Percentiles rank a stretch among this genome's conserved stretches.
These are phyloP conservation scores for Neopestalotiopsis sp. DNA, from an alignment of 2,329 filamentous ascomycete genomes.

Conservation along the genomic window DNA sequence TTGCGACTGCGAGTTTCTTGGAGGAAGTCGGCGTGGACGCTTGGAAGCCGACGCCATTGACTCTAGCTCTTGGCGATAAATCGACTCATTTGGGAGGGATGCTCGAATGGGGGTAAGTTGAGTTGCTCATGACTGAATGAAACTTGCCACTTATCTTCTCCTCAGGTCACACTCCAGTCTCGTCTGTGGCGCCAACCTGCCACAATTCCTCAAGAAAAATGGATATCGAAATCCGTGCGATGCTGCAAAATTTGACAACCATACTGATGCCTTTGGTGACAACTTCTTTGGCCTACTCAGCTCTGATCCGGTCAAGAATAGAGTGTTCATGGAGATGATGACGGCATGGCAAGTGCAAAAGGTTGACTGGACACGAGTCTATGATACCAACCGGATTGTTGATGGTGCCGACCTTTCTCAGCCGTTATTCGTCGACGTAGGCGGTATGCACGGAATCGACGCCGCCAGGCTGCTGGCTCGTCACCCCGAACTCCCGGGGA, in stretches of 20 bases:
- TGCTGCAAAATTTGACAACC: constrained; percentile 23
- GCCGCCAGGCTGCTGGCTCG: constrained; percentile 35
- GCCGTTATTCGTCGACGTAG: constrained; percentile 45
- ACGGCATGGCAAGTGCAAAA: constrained; percentile 25
- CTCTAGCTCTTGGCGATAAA: constrained; percentile 30
- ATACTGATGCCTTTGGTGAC: constrained; percentile 26
- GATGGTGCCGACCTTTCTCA: constrained; percentile 30
- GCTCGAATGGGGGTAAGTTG: constrained; percentile 23
- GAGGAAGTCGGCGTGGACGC: constrained; percentile 30
- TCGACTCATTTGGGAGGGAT: constrained; percentile 29
- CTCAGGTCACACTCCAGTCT: constrained; percentile 16
- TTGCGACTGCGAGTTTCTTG: constrained; percentile 29
- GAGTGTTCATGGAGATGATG: constrained; percentile 32
- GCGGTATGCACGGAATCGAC: constrained; percentile 46
- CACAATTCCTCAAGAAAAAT: constrained; percentile 27
- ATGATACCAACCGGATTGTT: constrained; percentile 29
- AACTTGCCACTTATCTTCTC: constrained; percentile 7
- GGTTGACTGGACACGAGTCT: constrained; percentile 31
- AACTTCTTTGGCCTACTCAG: constrained; percentile 29
- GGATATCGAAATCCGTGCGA: constrained; percentile 29
- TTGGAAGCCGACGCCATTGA: constrained; percentile 32
- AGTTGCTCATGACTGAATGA: not conserved
- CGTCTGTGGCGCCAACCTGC: constrained; percentile 24
- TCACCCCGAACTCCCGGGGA: constrained; percentile 35
- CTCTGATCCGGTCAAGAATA: constrained; percentile 24